Evolutionary conservation across 176 grass and related monocot genomes (phyloP).

Genomic region (Lolium perenne): DNA sequence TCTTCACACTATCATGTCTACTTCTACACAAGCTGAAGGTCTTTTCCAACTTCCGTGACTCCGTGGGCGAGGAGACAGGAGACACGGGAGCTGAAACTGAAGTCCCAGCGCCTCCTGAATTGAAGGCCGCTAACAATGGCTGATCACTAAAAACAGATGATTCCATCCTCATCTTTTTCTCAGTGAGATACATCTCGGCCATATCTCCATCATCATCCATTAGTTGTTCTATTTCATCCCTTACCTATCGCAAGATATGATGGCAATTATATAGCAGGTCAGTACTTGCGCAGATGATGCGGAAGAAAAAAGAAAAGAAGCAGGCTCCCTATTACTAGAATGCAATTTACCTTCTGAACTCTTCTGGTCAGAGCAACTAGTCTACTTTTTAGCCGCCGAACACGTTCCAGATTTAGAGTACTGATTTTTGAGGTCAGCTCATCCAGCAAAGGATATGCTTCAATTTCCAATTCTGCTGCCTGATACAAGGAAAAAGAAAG

Average conservation of each 20-base stretch:
- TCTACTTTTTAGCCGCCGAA: slow-evolving; percentile 85
- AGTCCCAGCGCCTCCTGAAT: slow-evolving; percentile 42
- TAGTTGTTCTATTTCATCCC: slow-evolving; percentile 97
- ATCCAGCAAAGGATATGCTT: slow-evolving; percentile 94
- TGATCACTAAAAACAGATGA: slow-evolving; percentile 77
- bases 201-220: slow-evolving; percentile 99
- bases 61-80: slow-evolving; percentile 76
- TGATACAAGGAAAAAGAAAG: slow-evolving; percentile 45
- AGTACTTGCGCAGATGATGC: not conserved
- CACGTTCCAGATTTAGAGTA: slow-evolving; percentile 91
- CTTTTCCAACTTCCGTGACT: slow-evolving; percentile 78
- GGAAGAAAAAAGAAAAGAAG: slow-evolving; percentile 11
- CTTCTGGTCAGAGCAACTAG: slow-evolving; percentile 90
- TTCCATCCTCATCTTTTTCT: slow-evolving; percentile 86
- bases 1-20: slow-evolving; percentile 78
- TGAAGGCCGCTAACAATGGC: slow-evolving; percentile 59
- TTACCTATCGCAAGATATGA: slow-evolving; percentile 63
- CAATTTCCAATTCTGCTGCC: slow-evolving; percentile 93
- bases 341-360: slow-evolving; percentile 82
- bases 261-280: not conserved
- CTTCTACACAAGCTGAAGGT: slow-evolving; percentile 84
- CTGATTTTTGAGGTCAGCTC: slow-evolving; percentile 97
- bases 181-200: slow-evolving; percentile 97
- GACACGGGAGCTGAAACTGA: slow-evolving; percentile 88
- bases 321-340: not conserved